Base-by-base conservation (phyloP, 2,329 filamentous ascomycete species). In the Beauveria asiatica region DNA sequence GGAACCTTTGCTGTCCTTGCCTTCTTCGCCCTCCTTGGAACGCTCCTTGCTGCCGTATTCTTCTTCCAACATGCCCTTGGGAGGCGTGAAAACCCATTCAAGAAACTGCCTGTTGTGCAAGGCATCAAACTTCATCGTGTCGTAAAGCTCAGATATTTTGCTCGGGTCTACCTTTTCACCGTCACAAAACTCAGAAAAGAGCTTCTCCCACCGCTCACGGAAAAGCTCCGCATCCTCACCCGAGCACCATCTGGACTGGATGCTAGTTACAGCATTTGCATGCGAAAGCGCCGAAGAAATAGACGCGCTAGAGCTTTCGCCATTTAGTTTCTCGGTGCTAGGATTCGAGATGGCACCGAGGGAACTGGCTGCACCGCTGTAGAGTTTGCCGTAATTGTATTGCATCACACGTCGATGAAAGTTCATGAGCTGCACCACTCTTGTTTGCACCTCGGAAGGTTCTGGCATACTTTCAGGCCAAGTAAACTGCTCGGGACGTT, bases 101-200 rank as follows among this genome's bases (percentile, higher is more conserved):
- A 99, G 78, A 69, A 99, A 99, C 64, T 92, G 90, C 2, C 94
- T 86, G 70, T 99, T 99, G 74, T 99, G 95, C 16, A 99, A 80
- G 1, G 94, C 94, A 72, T 99, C 94, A 65, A 97, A 99, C 74
- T 99, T 99, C 94, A 99, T 97, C 21, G 93, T 97, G 73, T 99
- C 94, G 72, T 99, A 99, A 3, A 99, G 82, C 76, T 99, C 94
- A 5, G 92, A 97, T 63, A 99, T 93, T 77, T 99, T 99, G 79
- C 92, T 96, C 19, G 95, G 95, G 73, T 99, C 94, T 19, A 97
- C 92, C 77, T 99, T 99, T 69, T 99, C 94, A 1, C 90, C 88
- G 72, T 99, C 95, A 65, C 89, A 94, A 69, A 99, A 99, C 70
- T 99, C 94, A 52, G 87, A 85, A 74, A 99, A 99, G 2, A 99